Base-by-base conservation (phyloP, 2,329 filamentous ascomycete genomes). In the Emmonsia crescens region DNA sequence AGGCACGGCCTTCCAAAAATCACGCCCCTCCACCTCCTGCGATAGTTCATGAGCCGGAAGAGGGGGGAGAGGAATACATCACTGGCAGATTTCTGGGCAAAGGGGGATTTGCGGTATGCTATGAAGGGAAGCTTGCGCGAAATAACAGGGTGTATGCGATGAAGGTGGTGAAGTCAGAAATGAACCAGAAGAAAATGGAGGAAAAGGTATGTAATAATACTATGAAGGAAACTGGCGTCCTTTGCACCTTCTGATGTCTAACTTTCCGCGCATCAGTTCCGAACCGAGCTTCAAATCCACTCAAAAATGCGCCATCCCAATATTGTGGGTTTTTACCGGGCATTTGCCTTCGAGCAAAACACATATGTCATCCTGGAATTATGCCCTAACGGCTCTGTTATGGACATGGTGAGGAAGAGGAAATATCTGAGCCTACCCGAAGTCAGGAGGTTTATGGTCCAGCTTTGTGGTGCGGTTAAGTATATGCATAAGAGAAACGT, bases 251-350 rank as follows among this genome's bases (percentile, higher is more conserved):
- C 27, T 29, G 21, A 63, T 69, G 48, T 63, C 57, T 56, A 40
- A 24, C 36, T 33, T 36, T 2, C 14, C 10, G 14, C 31, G 46
- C 31, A n/a, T 19, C 66, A 87, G 84, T 88, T 88, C 73, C 83
- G 86, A 61, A 87, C 85, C 1, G 94, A 99, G 75, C 84, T 99
- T 6, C 93, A 97, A 76, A 96, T 99, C 64, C 94, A 99, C 77
- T 96, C 94, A 51, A 99, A 97, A 74, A 93, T 99, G 85, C 86
- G 87, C 62, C 94, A 99, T 72, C 89, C 89, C 60, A 96, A 96
- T 74, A 93, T 99, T 66, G 94, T 99, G 65, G 89, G 93, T 68
- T 99, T 99, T 74, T 85, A 96, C 70, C 86, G 93, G 68, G 94
- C 94, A 40, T 99, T 99, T 73, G 89, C 92, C 14, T 96, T 92